Conservation (phyloP, 208 protist species). For the Trypanosoma scelopori region DNA sequence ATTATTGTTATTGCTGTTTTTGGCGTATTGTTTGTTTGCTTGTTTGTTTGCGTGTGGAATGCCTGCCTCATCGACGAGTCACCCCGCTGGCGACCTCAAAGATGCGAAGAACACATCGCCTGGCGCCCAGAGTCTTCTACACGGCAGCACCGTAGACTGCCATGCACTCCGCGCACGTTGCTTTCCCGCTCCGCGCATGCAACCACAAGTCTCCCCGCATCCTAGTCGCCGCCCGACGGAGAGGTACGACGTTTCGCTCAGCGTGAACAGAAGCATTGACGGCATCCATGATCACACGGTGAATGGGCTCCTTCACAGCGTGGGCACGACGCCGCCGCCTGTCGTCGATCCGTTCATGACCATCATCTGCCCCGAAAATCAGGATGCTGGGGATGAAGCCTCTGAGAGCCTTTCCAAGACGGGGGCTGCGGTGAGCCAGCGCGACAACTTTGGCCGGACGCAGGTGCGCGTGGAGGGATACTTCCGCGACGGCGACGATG, state of each 20-base stretch:
- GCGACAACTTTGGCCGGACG: slow-evolving; percentile 52
- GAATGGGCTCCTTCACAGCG: background rate
- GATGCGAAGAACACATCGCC: too few species aligned
- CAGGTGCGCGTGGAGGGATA: slow-evolving; percentile 84
- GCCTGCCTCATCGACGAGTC: too few species aligned
- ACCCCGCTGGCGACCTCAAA: too few species aligned
- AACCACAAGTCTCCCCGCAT: background rate
- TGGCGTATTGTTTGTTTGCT: too few species aligned
- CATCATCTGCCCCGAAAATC: slow-evolving; percentile 43
- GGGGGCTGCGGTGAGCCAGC: background rate
- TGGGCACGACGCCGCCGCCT: background rate
- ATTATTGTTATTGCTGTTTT: too few species aligned
- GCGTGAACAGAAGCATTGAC: slow-evolving; percentile 1
- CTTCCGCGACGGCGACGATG: slow-evolving; percentile 41
- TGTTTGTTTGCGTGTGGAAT: too few species aligned
- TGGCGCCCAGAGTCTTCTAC: background rate
- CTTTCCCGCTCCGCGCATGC: slow-evolving; percentile 6
- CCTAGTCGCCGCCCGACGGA: slow-evolving; percentile 2
- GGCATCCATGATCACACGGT: slow-evolving; percentile 1
- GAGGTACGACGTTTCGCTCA: background rate
- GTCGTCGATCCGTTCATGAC: slow-evolving; percentile 33
- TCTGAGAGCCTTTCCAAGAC: background rate
- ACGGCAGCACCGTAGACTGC: background rate
- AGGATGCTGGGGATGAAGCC: slow-evolving; percentile 1
- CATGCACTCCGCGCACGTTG: slow-evolving; percentile 8